Base-by-base conservation (phyloP, 2,329 filamentous ascomycete species). In the Monosporascus ibericus region DNA sequence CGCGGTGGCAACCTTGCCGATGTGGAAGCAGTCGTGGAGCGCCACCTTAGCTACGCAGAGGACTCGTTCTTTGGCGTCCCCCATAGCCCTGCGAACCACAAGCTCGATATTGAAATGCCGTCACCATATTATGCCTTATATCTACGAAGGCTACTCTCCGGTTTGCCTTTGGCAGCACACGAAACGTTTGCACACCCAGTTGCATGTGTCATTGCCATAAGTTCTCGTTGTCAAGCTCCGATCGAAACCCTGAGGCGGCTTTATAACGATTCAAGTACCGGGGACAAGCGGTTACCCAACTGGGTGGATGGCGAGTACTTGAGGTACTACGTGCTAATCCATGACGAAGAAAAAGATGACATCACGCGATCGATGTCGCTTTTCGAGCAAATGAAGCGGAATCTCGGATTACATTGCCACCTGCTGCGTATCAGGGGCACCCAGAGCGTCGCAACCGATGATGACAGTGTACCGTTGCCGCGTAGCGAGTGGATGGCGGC, bases 371-470 rank as follows among this genome's bases (percentile, higher is more conserved):
- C 92, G 14, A 92, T 92, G 69, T 82, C 85, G 18, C 76, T 97
- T 27, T 99, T 96, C 69, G 94, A 99, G 62, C 90, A 96, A 69
- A 99, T 99, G 95, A 99, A 97, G 72, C 85, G 94, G n/a, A 90
- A 96, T 71, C 90, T 99, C 58, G 94, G 94, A 2, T 75, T 97
- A 47, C 92, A 99, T 70, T 99, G 94, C 66, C 94, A 99, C 70
- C 77, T 99, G 11, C 76, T 99, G 36, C 79, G 95, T 57, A 75
- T 99, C 48, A 82, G 92, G 60, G 95, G 90, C 63, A 87, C 84
- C 38, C 88, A 91, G 65, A 92, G 90, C 68, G 86, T 90, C 37
- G 84, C 92, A 57, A 92, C 90, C 1, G 94, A 97, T 68, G 92
- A 96, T 66, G 92, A 97, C 65, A 92, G 89, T 63, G 82, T 90